These are phyloP conservation scores for Plasmodium yoelii DNA, from an alignment of 169 alveolate genomes.

Conservation along the genomic window DNA sequence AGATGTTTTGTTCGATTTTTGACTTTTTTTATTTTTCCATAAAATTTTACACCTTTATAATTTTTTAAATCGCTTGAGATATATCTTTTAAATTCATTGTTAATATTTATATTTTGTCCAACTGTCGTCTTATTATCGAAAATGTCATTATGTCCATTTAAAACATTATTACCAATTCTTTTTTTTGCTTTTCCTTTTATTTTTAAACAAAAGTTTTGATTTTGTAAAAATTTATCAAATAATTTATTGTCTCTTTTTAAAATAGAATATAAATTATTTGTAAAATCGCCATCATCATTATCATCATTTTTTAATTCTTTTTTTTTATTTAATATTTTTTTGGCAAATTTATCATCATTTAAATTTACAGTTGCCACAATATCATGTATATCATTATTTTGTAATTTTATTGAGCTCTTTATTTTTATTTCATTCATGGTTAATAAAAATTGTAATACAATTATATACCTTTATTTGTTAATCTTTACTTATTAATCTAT, in stretches of 20 bases:
- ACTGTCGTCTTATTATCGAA: neutral
- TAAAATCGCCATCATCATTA: constrained; percentile 1
- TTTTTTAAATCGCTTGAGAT: constrained; percentile 10
- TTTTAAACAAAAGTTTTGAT: constrained; percentile 37
- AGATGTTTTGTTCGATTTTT: neutral
- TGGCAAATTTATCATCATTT: constrained; percentile 15
- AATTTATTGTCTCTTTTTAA: constrained; percentile 17
- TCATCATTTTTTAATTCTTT: constrained; percentile 12
- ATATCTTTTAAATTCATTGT: constrained; percentile 10
- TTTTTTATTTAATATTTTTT: constrained; percentile 15
- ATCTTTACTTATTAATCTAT: no score
- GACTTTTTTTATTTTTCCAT: constrained; percentile 15
- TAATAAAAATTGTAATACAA: neutral
- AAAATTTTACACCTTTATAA: constrained; percentile 18
- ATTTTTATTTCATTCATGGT: constrained; percentile 24
- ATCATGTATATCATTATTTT: constrained; percentile 8
- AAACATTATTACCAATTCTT: neutral
- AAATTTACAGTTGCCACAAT: constrained; percentile 13
- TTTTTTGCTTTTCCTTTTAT: constrained; percentile 38
- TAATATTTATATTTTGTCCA: neutral
- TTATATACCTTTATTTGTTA: neutral
- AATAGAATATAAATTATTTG: constrained; percentile 16
- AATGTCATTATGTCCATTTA: neutral
- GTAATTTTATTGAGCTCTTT: neutral
- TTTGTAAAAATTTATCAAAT: neutral